phyloP scores from a whole-genome alignment of 345 rosid genomes.

The Balakata baccata region DNA sequence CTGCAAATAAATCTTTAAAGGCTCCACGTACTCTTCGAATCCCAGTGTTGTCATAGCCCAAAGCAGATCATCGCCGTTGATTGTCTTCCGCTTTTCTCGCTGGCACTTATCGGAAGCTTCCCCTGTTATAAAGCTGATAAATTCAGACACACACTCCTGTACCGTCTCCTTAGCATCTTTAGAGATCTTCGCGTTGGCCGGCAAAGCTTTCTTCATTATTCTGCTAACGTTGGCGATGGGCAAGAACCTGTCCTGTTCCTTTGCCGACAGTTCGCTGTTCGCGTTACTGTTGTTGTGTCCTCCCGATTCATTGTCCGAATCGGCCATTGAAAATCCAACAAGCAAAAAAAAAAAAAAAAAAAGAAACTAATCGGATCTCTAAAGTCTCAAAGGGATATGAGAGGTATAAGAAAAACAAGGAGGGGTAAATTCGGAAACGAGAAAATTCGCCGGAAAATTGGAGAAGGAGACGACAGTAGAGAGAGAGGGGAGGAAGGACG shows the following conservation, averaged over 20 bases:
- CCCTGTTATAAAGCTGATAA: constrained; percentile 72
- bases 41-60: constrained; percentile 83
- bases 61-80: constrained; percentile 72
- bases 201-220: constrained; percentile 73
- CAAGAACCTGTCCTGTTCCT: constrained; percentile 68
- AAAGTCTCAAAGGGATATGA: background rate
- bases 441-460: constrained; percentile 6
- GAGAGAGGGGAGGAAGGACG: background rate
- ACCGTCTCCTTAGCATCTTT: constrained; percentile 77
- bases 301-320: constrained; percentile 68
- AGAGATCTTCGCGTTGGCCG: constrained; percentile 72
- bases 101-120: constrained; percentile 83
- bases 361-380: background rate
- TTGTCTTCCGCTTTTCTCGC: constrained; percentile 72
- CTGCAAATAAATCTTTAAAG: constrained; percentile 64
- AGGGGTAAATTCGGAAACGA: constrained; percentile 5
- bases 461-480: background rate
- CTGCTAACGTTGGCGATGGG: constrained; percentile 78
- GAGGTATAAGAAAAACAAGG: background rate
- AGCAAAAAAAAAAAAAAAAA: background rate
- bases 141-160: constrained; percentile 81
- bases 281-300: constrained; percentile 27
- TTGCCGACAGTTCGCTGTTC: constrained; percentile 34
- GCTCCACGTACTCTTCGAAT: constrained; percentile 72
- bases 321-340: constrained; percentile 40